Evolutionary conservation across 2,329 filamentous ascomycete genomes (phyloP).

Genomic region (Pseudocercospora vitis): DNA sequence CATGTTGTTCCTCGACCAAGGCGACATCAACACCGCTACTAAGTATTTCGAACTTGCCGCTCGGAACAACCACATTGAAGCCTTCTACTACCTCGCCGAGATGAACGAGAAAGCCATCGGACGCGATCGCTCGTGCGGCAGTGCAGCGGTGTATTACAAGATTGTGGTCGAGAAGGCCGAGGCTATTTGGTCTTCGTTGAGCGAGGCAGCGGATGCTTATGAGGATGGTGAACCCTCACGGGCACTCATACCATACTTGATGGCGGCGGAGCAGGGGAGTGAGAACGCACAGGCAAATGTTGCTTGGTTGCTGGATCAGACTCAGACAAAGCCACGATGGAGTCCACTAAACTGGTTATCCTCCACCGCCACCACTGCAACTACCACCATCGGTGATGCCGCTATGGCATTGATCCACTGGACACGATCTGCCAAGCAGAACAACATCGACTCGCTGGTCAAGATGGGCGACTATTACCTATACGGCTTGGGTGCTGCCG

Average conservation of each 20-base stretch:
- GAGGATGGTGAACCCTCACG: conserved; percentile 75
- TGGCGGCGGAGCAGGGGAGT: conserved; percentile 90
- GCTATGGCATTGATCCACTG: conserved; percentile 83
- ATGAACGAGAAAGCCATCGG: conserved; percentile 79
- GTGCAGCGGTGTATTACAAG: conserved; percentile 80
- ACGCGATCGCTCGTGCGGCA: conserved; percentile 72
- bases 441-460: conserved; percentile 88
- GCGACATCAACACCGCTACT: conserved; percentile 74
- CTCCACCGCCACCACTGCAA: conserved; percentile 21
- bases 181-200: conserved; percentile 76
- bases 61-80: conserved; percentile 79
- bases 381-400: conserved; percentile 56
- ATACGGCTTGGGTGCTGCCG: conserved; percentile 64
- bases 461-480: conserved; percentile 99
- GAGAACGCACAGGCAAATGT: conserved; percentile 88
- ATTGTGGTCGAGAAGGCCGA: conserved; percentile 90
- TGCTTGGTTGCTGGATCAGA: conserved; percentile 77
- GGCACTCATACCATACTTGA: conserved; percentile 77
- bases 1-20: conserved; percentile 82
- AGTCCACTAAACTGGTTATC: conserved; percentile 21
- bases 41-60: conserved; percentile 87
- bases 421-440: conserved; percentile 90
- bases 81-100: conserved; percentile 89
- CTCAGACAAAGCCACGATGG: conserved; percentile 25
- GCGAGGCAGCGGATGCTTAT: conserved; percentile 80